Base-by-base conservation (phyloP, 176 grass and related monocot genomes). In the Carex kokanica region DNA sequence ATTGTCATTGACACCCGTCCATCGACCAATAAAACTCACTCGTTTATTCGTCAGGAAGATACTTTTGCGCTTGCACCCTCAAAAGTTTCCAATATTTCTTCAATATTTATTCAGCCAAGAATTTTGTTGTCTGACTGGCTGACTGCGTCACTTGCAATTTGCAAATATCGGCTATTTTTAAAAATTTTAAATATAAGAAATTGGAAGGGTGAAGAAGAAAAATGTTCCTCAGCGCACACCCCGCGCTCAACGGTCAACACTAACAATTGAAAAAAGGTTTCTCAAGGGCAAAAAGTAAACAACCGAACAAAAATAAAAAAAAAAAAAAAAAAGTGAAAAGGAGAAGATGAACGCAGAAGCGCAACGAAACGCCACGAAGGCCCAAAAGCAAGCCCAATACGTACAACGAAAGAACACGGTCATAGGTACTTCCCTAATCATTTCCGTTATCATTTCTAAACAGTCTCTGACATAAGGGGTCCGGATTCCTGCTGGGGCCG, bases 391-490 rank as follows among this genome's bases (percentile, higher is more conserved):
- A 49, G 1, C 36, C 20, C 38, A 75, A 18, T 60, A 40, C 25
- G 55, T 81, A 60, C 54, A 21, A 41, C 7, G 2, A 61, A 80
- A 81, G 57, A 45, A 74, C 70, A n/a, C 41, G 10, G 45, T 49
- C 45, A 2, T 7, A 8, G 65, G 78, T 64, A 81, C 56, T 81
- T 81, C n/a, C 34, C 60, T 62, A 43, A 66, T 82, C 36, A 82
- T 81, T 65, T 81, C 58, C 7, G 20, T 81, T 65, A 81, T 81
- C 60, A 66, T 81, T 32, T 59, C 58, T 16, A 27, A 64, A 23
- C 8, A 2, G 8, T 81, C 32, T 24, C 58, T 64, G 79, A 81
- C 79, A 11, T 8, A 5, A 14, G 79, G 79, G 71, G 3, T 8
- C 78, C 1, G 31, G 21, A n/a, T 11, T 54, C 15, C 5, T 54